Evolutionary conservation across 768 basidiomycete species (phyloP), one percentile per base, ranked within the genome.

Genomic region (Lactarius akahatsu): DNA sequence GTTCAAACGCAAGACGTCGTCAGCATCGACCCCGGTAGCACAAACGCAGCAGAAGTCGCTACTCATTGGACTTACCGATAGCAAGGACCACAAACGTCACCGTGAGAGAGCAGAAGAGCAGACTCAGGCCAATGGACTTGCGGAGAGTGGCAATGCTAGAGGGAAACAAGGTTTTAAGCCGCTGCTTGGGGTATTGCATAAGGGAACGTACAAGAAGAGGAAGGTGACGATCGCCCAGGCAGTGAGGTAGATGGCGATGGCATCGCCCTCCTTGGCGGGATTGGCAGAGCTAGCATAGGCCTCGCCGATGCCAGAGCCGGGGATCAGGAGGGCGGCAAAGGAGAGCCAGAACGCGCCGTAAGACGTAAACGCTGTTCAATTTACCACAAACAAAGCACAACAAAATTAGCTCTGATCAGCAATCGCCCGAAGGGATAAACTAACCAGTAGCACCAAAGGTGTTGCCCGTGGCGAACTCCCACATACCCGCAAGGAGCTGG

Each of bases 271-370:
- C 71, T 87, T 83, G 3, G 40, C 61, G 0, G 69, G 50, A 16
- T 59, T 62, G 32, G 60, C 34, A 0, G 72, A 69, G 1, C 66
- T 62, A 0, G 71, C 59, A 73, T 87, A 94, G 0, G 91, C 83
- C 0, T 79, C 73, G 7, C 70, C 8, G 54, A 94, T 82, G 20
- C 91, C 91, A 2, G 82, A 83, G 30, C 81, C 80, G 5, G 93
- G 93, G 58, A 92, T 82, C 72, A 89, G 76, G 71, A 95, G 86
- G 0, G 84, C 79, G 3, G 85, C 91, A 54, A 85, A 94, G 5
- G 92, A 92, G 78, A 94, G 80, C 92, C 92, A 95, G 82, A 94
- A 95, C 2, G 87, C 90, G 28, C 93, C 93, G 68, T 90, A 95
- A 1, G 88, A 89, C 0, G 86, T 80, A 81, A 94, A 94, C 0